Evolutionary conservation across 805 yeast species (phyloP), one percentile per base, ranked within the genome.

Genomic region (Lipomyces japonicus): DNA sequence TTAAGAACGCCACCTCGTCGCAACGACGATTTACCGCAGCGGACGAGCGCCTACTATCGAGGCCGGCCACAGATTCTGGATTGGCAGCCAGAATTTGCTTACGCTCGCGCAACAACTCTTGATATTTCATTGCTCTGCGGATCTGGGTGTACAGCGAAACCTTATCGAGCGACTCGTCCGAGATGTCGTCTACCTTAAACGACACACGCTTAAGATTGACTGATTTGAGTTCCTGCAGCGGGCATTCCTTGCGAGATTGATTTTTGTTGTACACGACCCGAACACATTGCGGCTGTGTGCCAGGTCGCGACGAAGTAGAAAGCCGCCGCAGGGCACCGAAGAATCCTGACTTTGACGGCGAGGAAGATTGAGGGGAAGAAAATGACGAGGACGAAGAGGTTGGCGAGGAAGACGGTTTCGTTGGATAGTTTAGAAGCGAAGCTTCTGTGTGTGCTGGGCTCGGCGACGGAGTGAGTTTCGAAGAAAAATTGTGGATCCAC

Each of bases 121-220:
- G 55, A 37, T 38, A 38, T 42, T 50, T 50, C 14, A 51, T 23
- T 7, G 52, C 51, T 14, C 48, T 36, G 10, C 55, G 46, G 19
- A 53, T 53, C 41, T 50, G 53, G 37, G 34, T 34, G 51, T 52
- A 54, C 7, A 53, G 48, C 12, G 58, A 57, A 49, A 42, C 55
- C 31, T 44, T 47, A 10, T 39, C 51, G 18, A 54, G 42, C 18
- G 24, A 26, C 22, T 53, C 53, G 37, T 54, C 58, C 40, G 55
- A 58, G 24, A 54, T 45, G 32, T 46, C 55, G 42, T 51, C 56
- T 31, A 54, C 58, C 14, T 45, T 44, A 45, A 54, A 54, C 25
- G 55, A 51, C 10, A 54, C 58, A 3, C 58, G 52, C 43, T 46
- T 46, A 44, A 50, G 26, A 14, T 35, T 41, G 32, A 47, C 16